A percentile compares a stretch with the other conserved stretches of the same genome.
Evolutionary conservation across 2,329 filamentous ascomycete genomes (phyloP).

Genomic region (Nakataea oryzae): DNA sequence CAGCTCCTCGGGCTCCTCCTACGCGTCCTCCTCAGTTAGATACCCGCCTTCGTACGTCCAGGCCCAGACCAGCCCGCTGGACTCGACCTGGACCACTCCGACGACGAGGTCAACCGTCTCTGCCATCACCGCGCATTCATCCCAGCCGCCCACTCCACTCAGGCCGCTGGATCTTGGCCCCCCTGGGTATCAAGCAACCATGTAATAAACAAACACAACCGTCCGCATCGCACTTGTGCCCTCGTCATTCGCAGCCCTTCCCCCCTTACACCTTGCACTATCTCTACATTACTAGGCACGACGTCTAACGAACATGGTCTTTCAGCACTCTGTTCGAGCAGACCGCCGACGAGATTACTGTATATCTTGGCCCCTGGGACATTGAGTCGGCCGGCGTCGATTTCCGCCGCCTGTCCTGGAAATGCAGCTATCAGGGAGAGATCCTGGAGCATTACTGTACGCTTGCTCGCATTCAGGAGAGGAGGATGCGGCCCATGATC

Average conservation of each 20-base stretch:
- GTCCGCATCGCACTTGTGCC: not conserved
- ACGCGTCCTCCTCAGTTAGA: conserved; percentile 32
- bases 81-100: conserved; percentile 33
- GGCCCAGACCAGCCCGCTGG: conserved; percentile 29
- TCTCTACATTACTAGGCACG: not conserved
- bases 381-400: conserved; percentile 29
- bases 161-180: conserved; percentile 39
- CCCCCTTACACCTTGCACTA: conserved; percentile 5
- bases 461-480: conserved; percentile 9
- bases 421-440: conserved; percentile 41
- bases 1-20: conserved; percentile 36
- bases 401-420: conserved; percentile 39
- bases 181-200: conserved; percentile 42
- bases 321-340: conserved; percentile 38
- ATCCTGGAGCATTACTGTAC: conserved; percentile 39
- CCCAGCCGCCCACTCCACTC: conserved; percentile 26
- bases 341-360: conserved; percentile 34
- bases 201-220: conserved; percentile 22
- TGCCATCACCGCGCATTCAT: conserved; percentile 26
- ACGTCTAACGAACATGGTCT: not conserved
- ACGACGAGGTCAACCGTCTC: conserved; percentile 30
- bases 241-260: not conserved
- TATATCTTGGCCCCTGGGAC: conserved; percentile 44
- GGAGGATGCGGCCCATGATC: not conserved
- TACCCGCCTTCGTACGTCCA: conserved; percentile 29